A percentile compares a stretch with the other conserved stretches of the same genome.
These are phyloP conservation scores for Globisporangium nagaii DNA, from an alignment of 352 stramenopile genomes.

Conservation along the genomic window DNA sequence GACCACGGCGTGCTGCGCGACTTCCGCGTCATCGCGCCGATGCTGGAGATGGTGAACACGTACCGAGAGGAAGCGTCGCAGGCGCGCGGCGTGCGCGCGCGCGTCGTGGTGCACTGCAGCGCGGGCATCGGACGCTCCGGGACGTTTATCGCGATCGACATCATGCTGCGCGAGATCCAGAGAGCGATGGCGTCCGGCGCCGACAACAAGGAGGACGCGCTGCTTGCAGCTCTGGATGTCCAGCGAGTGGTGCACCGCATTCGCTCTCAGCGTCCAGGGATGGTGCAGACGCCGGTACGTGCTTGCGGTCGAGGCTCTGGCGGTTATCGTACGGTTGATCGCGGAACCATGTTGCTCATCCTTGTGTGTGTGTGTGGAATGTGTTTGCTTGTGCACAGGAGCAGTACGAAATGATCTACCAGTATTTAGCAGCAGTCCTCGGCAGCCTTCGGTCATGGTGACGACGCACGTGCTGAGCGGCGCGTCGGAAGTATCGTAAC, in stretches of 20 bases:
- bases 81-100: constrained; percentile 16
- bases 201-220: constrained; percentile 14
- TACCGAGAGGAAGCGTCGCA: constrained; percentile 26
- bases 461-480: not conserved
- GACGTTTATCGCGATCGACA: constrained; percentile 83
- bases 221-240: constrained; percentile 44
- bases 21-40: constrained; percentile 64
- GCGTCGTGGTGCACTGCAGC: constrained; percentile 73
- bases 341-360: not conserved
- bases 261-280: constrained; percentile 66
- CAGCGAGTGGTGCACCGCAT: constrained; percentile 49
- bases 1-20: constrained; percentile 73
- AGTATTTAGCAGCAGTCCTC: constrained; percentile 66
- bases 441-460: constrained; percentile 49
- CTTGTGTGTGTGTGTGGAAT: constrained; percentile 4
- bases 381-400: constrained; percentile 29
- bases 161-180: constrained; percentile 55
- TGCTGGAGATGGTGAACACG: constrained; percentile 65
- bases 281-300: constrained; percentile 81
- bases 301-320: not conserved
- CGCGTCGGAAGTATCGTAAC: not conserved
- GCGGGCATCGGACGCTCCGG: constrained; percentile 74
- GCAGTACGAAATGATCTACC: constrained; percentile 84
- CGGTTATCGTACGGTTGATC: not conserved
- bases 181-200: constrained; percentile 14